A percentile compares a stretch with the other conserved stretches of the same genome.
These are phyloP conservation scores for Beta macrorhiza DNA, from an alignment of 179 eudicot species.

Conservation along the genomic window DNA sequence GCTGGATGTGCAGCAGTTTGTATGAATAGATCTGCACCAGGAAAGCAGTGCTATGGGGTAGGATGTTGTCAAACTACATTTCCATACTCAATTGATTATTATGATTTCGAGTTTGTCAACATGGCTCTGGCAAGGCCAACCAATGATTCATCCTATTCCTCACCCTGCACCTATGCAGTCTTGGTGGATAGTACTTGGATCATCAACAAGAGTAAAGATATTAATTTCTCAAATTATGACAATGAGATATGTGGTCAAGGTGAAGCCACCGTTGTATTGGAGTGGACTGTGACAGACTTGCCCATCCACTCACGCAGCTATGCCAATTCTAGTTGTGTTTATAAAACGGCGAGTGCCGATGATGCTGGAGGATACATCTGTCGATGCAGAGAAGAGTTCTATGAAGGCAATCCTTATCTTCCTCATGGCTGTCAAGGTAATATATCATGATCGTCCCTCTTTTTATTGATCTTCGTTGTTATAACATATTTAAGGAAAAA, in stretches of 20 bases:
- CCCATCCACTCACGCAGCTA: constrained; percentile 4
- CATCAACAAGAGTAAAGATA: constrained; percentile 6
- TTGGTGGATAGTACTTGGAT: constrained; percentile 11
- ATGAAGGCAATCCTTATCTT: constrained; percentile 28
- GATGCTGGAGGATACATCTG: constrained; percentile 18
- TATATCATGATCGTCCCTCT: neutral
- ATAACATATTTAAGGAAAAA: too few species aligned
- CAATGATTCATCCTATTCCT: too few species aligned
- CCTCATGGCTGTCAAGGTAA: constrained; percentile 22
- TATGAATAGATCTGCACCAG: neutral
- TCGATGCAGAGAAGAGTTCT: constrained; percentile 18
- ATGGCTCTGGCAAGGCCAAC: neutral
- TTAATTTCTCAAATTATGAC: too few species aligned
- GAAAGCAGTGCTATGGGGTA: constrained; percentile 6
- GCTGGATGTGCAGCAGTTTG: constrained; percentile 27
- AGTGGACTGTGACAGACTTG: constrained; percentile 16
- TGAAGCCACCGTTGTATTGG: neutral
- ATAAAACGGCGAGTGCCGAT: neutral
- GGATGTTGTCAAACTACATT: constrained; percentile 18
- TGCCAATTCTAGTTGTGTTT: constrained; percentile 15
- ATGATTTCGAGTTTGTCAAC: neutral
- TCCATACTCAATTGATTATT: constrained; percentile 12
- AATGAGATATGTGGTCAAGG: constrained; percentile 1
- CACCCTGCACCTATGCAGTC: neutral
- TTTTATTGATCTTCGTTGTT: too few species aligned